phyloP scores from a whole-genome alignment of 352 stramenopile genomes.

The Globisporangium perplexum region DNA sequence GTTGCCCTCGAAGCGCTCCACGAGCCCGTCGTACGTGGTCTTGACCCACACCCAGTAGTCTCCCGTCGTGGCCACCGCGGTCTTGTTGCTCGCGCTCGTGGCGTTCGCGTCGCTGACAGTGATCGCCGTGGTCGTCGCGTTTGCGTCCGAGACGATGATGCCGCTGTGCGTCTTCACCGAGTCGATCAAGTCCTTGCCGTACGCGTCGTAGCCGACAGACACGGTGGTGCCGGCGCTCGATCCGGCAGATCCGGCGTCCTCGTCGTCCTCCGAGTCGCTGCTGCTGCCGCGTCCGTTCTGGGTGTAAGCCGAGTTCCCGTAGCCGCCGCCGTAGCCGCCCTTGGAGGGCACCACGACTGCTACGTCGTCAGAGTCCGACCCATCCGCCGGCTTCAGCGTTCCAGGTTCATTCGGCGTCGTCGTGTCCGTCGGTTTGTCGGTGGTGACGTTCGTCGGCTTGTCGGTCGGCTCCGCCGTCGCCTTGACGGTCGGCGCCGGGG shows the following conservation, averaged over 20 bases:
- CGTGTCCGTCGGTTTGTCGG: background rate
- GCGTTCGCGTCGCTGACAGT: constrained; percentile 30
- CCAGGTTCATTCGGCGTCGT: too few species aligned
- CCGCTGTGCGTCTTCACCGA: constrained; percentile 44
- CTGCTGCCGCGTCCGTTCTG: background rate
- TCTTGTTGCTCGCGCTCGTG: constrained; percentile 29
- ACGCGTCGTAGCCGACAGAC: constrained; percentile 36
- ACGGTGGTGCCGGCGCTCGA: constrained; percentile 27
- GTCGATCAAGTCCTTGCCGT: constrained; percentile 18
- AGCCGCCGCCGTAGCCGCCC: background rate
- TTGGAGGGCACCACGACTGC: constrained; percentile 4
- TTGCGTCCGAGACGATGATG: constrained; percentile 33
- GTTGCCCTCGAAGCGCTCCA: constrained; percentile 52
- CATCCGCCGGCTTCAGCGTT: constrained; percentile 3
- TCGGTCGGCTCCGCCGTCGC: background rate
- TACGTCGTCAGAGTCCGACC: constrained; percentile 27
- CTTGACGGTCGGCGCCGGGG: background rate
- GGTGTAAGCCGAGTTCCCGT: background rate
- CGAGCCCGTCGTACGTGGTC: constrained; percentile 49
- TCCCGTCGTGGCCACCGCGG: constrained; percentile 37
- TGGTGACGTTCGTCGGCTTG: constrained; percentile 17
- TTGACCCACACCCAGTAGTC: constrained; percentile 61
- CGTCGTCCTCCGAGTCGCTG: constrained; percentile 14
- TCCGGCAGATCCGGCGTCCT: constrained; percentile 12
- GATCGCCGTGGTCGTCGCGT: background rate